A percentile compares a stretch with the other conserved stretches of the same genome.
Conservation (phyloP, 2,329 filamentous ascomycete species). For the Aspergillus versicolor region DNA sequence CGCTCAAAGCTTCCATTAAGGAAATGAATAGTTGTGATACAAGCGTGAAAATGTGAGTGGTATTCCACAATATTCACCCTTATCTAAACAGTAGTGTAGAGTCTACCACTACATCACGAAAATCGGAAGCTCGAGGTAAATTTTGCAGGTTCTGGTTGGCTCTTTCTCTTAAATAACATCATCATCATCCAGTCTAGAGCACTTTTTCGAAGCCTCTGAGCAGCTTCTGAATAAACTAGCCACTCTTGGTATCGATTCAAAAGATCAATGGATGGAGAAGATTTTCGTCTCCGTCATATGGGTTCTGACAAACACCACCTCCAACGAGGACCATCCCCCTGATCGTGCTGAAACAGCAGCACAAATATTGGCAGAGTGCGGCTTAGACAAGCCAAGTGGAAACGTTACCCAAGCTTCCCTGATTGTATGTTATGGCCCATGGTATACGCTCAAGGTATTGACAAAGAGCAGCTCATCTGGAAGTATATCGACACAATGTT, state of each 20-base stretch:
- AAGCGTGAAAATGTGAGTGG: slow-evolving; percentile 58
- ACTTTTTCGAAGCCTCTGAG: slow-evolving; percentile 55
- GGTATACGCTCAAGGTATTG: background rate
- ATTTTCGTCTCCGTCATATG: slow-evolving; percentile 67
- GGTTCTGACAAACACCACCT: slow-evolving; percentile 54
- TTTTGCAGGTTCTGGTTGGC: background rate
- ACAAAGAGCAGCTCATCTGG: slow-evolving; percentile 67
- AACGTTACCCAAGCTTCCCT: slow-evolving; percentile 57
- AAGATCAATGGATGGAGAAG: slow-evolving; percentile 65
- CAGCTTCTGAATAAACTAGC: slow-evolving; percentile 64
- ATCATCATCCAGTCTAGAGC: slow-evolving; percentile 29
- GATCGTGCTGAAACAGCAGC: slow-evolving; percentile 23
- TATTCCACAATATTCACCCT: background rate
- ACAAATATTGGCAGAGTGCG: slow-evolving; percentile 42
- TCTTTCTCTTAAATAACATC: slow-evolving; percentile 1
- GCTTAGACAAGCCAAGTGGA: slow-evolving; percentile 52
- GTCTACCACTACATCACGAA: slow-evolving; percentile 68
- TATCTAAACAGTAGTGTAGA: slow-evolving; percentile 19
- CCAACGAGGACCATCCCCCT: slow-evolving; percentile 31
- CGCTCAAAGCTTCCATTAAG: slow-evolving; percentile 63
- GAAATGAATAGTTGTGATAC: slow-evolving; percentile 59
- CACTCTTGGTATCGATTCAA: slow-evolving; percentile 47
- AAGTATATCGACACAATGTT: slow-evolving; percentile 67
- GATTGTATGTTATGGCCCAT: slow-evolving; percentile 31
- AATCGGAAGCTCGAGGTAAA: slow-evolving; percentile 56